A percentile compares a stretch with the other conserved stretches of the same genome.
Conservation (phyloP, 148 eudicot species). For the Persicaria tinctoria region DNA sequence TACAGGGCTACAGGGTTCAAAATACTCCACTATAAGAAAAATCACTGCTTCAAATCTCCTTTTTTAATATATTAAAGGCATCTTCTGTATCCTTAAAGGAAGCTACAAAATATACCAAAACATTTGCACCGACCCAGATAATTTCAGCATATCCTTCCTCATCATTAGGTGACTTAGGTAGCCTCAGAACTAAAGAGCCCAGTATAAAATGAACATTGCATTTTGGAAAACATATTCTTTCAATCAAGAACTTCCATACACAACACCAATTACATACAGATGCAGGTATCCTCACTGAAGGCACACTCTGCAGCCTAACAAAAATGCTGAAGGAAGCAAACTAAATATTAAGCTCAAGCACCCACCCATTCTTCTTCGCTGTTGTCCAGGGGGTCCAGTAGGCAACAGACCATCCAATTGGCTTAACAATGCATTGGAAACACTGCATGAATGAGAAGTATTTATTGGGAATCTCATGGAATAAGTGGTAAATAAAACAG, state of each 20-base stretch:
- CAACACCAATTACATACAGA: background rate
- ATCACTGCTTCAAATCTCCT: background rate
- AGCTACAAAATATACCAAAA: background rate
- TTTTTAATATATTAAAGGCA: background rate
- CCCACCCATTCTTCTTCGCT: slow-evolving; percentile 68
- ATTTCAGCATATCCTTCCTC: background rate
- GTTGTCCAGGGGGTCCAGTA: slow-evolving; percentile 65
- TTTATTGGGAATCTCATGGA: background rate
- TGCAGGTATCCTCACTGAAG: background rate
- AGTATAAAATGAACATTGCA: background rate
- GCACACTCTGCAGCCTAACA: background rate
- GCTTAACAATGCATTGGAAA: slow-evolving; percentile 40
- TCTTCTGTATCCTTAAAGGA: background rate
- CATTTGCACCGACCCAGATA: background rate
- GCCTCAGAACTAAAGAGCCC: background rate
- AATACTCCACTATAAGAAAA: background rate
- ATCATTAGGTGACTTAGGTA: background rate
- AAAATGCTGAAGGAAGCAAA: background rate
- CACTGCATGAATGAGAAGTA: slow-evolving; percentile 32
- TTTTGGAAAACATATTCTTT: background rate
- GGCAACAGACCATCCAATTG: slow-evolving; percentile 67
- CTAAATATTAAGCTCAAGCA: slow-evolving; percentile 9
- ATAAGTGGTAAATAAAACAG: background rate
- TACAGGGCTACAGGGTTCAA: background rate
- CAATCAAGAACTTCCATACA: background rate